Percentiles rank a stretch among this genome's conserved stretches.
These are phyloP conservation scores for Fagopyrum tataricum DNA, from an alignment of 148 eudicot genomes.

Conservation along the genomic window DNA sequence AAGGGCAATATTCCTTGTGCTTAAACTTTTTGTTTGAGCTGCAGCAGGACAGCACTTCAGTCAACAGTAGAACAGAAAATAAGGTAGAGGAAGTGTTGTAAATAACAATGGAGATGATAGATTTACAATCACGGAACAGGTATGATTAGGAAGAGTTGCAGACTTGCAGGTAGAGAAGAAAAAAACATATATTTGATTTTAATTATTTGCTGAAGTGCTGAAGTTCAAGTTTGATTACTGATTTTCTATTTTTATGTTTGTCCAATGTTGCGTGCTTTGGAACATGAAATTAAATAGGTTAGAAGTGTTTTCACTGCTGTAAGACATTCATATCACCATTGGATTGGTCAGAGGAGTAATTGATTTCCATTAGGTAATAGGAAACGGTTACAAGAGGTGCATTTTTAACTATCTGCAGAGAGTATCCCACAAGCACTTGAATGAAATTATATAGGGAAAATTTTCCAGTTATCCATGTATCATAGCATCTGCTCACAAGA, in stretches of 20 bases:
- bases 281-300: neutral
- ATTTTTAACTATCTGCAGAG: neutral
- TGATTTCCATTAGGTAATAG: neutral
- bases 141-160: neutral
- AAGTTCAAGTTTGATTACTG: neutral
- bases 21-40: neutral
- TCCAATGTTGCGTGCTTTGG: neutral
- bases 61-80: neutral
- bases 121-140: neutral
- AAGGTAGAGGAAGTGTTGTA: neutral
- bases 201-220: neutral
- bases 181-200: neutral
- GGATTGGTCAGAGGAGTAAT: neutral
- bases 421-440: conserved; percentile 6
- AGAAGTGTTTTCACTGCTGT: neutral
- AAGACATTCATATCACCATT: neutral
- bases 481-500: neutral
- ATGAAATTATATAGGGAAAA: neutral
- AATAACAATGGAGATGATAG: neutral
- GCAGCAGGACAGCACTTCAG: neutral
- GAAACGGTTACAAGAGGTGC: neutral
- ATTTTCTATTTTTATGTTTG: neutral
- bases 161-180: neutral
- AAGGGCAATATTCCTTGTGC: neutral
- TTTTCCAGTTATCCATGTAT: neutral